Conservation (phyloP, 257 asterid species). For the Capsicum pubescens region DNA sequence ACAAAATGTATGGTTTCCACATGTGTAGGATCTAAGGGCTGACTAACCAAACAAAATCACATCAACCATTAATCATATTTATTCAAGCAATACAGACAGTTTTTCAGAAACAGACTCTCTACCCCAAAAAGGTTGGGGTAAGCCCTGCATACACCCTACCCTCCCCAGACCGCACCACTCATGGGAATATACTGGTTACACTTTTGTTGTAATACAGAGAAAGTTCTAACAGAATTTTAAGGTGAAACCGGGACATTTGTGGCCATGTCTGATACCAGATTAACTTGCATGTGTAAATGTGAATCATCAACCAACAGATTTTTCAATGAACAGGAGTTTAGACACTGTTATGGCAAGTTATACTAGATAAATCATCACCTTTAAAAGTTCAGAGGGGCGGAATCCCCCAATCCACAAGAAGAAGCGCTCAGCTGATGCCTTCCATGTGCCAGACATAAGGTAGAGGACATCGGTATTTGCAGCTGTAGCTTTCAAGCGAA, state of each 20-base stretch:
- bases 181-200: too few relatives aligned
- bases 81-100: neutral
- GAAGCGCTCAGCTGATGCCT: conserved; percentile 81
- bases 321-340: conserved; percentile 1
- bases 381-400: conserved; percentile 84
- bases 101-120: too few relatives aligned
- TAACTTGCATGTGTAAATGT: neutral
- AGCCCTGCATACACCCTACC: too few relatives aligned
- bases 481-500: conserved; percentile 76
- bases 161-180: too few relatives aligned
- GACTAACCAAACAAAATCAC: conserved; percentile 18
- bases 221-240: neutral
- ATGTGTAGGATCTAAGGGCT: neutral
- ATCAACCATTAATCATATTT: neutral
- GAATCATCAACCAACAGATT: neutral
- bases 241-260: neutral
- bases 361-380: conserved; percentile 48
- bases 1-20: neutral
- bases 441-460: conserved; percentile 87
- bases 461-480: conserved; percentile 83
- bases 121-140: too few relatives aligned
- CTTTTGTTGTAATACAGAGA: too few relatives aligned
- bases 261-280: conserved; percentile 15
- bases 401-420: conserved; percentile 96
- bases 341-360: neutral